Conservation (phyloP, 495 filamentous ascomycete species). For the Penicillium longicatenatum region DNA sequence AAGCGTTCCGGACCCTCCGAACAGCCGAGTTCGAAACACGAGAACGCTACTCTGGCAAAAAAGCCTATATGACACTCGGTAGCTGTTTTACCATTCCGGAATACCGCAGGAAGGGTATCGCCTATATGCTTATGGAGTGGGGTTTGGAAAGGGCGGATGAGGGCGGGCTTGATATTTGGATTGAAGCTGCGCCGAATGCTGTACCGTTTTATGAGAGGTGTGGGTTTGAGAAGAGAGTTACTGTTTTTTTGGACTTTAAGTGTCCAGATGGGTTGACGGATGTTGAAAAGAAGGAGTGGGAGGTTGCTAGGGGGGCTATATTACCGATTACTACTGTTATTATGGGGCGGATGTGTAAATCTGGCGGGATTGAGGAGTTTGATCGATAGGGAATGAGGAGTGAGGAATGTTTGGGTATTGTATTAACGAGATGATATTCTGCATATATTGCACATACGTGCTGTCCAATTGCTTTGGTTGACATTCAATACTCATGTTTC, state of each 20-base stretch:
- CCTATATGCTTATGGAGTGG: conserved; percentile 9
- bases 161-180: conserved; percentile 5
- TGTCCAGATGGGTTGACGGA: conserved; percentile 3
- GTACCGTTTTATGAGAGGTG: conserved; percentile 8
- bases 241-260: not conserved
- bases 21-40: conserved; percentile 3
- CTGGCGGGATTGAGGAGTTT: no score
- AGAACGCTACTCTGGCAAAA: not conserved
- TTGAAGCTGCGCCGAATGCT: conserved; percentile 12
- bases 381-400: no score
- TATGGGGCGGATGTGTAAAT: conserved; percentile 1
- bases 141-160: conserved; percentile 8
- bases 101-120: conserved; percentile 9
- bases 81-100: conserved; percentile 9
- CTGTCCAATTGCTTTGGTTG: no score
- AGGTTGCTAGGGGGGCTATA: not conserved
- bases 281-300: conserved; percentile 5
- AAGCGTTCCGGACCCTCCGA: conserved; percentile 4
- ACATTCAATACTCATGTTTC: no score
- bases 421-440: no score
- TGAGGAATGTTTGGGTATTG: no score
- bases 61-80: conserved; percentile 7
- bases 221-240: conserved; percentile 10
- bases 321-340: conserved; percentile 8
- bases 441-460: no score